Evolutionary conservation across 2,329 filamentous ascomycete genomes (phyloP), one percentile per base, ranked within the genome.

Genomic region (Tolypocladium ovalisporum): DNA sequence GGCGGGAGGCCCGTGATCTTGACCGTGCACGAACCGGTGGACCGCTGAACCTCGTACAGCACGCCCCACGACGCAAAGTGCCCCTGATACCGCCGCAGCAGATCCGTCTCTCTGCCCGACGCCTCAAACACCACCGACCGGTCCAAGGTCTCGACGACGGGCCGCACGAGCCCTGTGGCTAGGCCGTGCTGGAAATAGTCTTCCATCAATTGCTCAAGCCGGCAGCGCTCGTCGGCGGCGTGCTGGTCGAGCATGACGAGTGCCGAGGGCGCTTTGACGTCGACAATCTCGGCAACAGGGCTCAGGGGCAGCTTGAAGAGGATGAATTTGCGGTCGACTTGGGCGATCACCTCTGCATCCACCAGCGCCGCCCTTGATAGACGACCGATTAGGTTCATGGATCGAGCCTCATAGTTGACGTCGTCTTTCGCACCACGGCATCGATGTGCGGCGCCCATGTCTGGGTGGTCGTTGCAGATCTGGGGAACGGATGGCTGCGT

Each of bases 311-410:
- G 73, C 60, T 82, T 87, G 27, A 85, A 76, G 0, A 99, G 73
- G 19, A 99, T 87, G 67, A 96, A 99, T 69, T 99, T 99, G 17
- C 76, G 79, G 68, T 97, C 93, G 1, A 99, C 87, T 66, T 99
- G 94, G 0, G 85, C 79, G 47, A 99, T 80, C 0, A 96, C 76
- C 54, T 81, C 73, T 0, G 89, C 88, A 9, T 72, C 67, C 1
- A 70, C 67, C 10, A 97, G 73, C 0, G 78, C 79, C 5, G 74
- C 65, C 62, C 85, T 89, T 1, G 85, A 88, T 1, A 97, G 70
- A 13, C 75, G 75, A 0, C 76, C 73, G 35, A 70, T 63, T 4
- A 74, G 57, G 9, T 39, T 66, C 58, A 65, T 64, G 10, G 60
- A 70, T 8, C 49, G 64, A 52, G 52, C 66, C 32, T 73, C 68